Base-by-base conservation (phyloP, 495 filamentous ascomycete species). In the Hypoxylon crocopeplum region DNA sequence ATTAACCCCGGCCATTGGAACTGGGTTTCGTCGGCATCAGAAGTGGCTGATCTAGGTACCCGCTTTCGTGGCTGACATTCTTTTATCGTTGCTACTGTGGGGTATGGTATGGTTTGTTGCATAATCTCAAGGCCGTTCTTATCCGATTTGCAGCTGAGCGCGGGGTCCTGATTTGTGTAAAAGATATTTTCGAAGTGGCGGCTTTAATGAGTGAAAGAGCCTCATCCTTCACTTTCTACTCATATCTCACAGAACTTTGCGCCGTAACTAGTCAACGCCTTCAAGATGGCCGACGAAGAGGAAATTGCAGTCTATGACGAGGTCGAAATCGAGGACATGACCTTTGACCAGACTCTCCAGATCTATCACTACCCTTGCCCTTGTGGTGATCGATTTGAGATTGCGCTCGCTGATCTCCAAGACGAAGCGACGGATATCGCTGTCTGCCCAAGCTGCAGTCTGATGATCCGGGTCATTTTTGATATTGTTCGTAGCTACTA, bases 291-390 rank as follows among this genome's bases (percentile, higher is more conserved):
- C 19, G 88, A 89, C 39, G 75, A 79, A 66, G 85, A 87, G 32
- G 74, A 80, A 39, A 70, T 86, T 37, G 84, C 88, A 51, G 88
- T 96, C 67, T 98, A 98, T 80, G 94, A 98, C 74, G 93, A 98
- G 75, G 92, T 98, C 77, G 94, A 98, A 71, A 97, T 98, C 82
- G 94, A 98, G 72, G 94, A 98, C 72, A 96, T 98, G 90, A 94
- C 91, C 69, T 98, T 85, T 73, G 92, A 98, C 73, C 75, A 86
- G 19, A 81, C 80, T 2, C 79, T 91, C 16, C 86, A 95, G 72
- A 86, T 96, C 67, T 98, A 96, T 75, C 89, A 92, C 72, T 97
- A 92, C 73, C 94, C 94, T 12, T 98, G 94, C 71, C 94, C 94
- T 0, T 98, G 94, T 73, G 94, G 94, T 73, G 94, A 98, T 77